Base-by-base conservation (phyloP, 2,329 filamentous ascomycete genomes). In the Curvularia spicifera region DNA sequence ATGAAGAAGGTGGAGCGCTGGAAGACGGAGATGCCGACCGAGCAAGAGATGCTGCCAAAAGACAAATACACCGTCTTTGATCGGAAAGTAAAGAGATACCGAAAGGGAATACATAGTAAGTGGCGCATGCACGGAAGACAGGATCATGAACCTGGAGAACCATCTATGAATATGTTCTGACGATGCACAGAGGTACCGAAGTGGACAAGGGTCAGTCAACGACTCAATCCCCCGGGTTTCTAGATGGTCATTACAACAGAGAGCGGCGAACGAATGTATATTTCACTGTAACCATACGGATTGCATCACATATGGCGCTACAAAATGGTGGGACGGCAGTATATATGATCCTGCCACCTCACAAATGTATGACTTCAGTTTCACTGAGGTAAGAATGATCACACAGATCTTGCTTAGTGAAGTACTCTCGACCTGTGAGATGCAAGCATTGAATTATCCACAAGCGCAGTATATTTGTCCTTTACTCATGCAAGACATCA, bases 41-140 rank as follows among this genome's bases (percentile, higher is more conserved):
- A 99, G 84, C 85, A 87, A 72, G 93, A 98, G 83, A 99, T 99
- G 95, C 77, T 96, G 77, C 90, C 95, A 46, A 90, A 87, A 79
- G 95, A 99, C 81, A 99, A 99, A 81, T 99, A 99, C 81, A 97
- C 92, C 28, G 90, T 99, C 72, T 99, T 98, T 79, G 94, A 97
- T 79, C 89, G 93, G 70, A 97, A 98, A 80, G 93, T 91, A 77
- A 96, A 93, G 87, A 89, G 87, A 71, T 99, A 98, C 78, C 85
- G 95, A 76, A 99, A 99, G 87, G 91, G 93, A 55, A 93, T 99
- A 78, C 94, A 98, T 81, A 98, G 93, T 97, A 85, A 71, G 92
- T 87, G 56, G 46, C n/a, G 31, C 31, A 26, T 18, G 9, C 22
- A 18, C 13, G 47, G n/a, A 40, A 13, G 28, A 24, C 31, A 6